Evolutionary conservation across 2,329 filamentous ascomycete genomes (phyloP), one percentile per base, ranked within the genome.

Genomic region (Penicillium sp.): DNA sequence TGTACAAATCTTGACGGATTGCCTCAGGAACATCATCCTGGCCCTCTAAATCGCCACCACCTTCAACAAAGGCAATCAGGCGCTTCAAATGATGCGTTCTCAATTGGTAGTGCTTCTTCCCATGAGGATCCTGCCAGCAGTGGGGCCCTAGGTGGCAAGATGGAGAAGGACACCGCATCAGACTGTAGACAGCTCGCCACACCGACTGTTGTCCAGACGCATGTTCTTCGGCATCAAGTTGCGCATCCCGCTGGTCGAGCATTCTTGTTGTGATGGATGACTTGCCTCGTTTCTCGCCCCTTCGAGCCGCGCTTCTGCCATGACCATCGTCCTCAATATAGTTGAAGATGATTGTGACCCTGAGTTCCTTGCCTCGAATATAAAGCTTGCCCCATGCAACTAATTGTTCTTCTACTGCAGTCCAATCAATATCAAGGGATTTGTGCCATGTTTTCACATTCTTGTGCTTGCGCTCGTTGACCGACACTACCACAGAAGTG

Each of bases 361-460:
- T 57, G 10, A 57, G 21, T 51, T 57, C 52, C 39, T 60, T 60
- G 21, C 52, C 55, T 29, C 11, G 39, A 37, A 6, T 3, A 29
- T 33, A 54, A 2, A 55, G 52, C 33, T 55, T 49, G 1, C 58
- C 52, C 49, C 39, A 57, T 19, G 1, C 43, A 1, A 62, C 26
- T 21, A 59, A 43, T 44, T 59, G 37, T 46, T 58, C 54, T 52
- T 59, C 60, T 4, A 60, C 60, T 55, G 54, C 16, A 14, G 58
- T 63, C 63, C 57, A 69, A 56, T 65, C 53, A 31, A 62, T 60
- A 42, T 64, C 50, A 26, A 55, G 48, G 35, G 37, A 14, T 19
- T 59, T 43, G 37, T 56, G 62, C 22, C 55, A 31, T 24, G 43
- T 46, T 10, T n/a, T 58, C 19, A 63, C 45, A 37, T 59, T 43